Evolutionary conservation across 1,139 yeast genomes (phyloP).

Genomic region (Saccharomyces pastorianus): DNA sequence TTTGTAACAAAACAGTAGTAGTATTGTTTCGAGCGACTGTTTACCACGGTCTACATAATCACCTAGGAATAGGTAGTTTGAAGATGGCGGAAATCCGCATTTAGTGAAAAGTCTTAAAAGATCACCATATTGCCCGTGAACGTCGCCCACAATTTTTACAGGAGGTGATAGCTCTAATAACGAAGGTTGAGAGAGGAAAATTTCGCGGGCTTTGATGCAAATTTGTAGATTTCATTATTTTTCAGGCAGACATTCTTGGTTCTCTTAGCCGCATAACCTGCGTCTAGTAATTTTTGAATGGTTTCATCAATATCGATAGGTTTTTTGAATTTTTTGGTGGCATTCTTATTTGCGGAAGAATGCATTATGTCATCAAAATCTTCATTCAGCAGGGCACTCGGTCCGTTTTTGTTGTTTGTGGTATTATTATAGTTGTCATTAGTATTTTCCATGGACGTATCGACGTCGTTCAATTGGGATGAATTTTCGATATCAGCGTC

Average conservation of each 20-base stretch:
- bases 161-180: conserved; percentile 86
- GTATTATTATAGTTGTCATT: neutral
- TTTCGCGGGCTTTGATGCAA: conserved; percentile 81
- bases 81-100: conserved; percentile 96
- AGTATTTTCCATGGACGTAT: conserved; percentile 7
- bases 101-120: conserved; percentile 82
- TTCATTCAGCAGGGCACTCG: neutral
- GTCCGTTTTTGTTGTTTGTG: neutral
- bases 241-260: conserved; percentile 84
- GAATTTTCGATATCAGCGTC: conserved; percentile 1
- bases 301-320: conserved; percentile 76
- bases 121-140: conserved; percentile 94
- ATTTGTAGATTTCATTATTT: conserved; percentile 75
- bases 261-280: conserved; percentile 90
- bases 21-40: conserved; percentile 84
- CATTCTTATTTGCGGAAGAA: neutral
- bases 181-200: conserved; percentile 82
- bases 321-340: conserved; percentile 24
- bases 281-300: conserved; percentile 83
- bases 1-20: conserved; percentile 78
- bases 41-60: conserved; percentile 97
- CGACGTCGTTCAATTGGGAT: conserved; percentile 6
- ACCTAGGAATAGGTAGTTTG: conserved; percentile 85
- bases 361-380: neutral
- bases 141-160: conserved; percentile 95